Conservation (phyloP, 2,329 filamentous ascomycete genomes). For the Neoscytalidium dimidiatum region DNA sequence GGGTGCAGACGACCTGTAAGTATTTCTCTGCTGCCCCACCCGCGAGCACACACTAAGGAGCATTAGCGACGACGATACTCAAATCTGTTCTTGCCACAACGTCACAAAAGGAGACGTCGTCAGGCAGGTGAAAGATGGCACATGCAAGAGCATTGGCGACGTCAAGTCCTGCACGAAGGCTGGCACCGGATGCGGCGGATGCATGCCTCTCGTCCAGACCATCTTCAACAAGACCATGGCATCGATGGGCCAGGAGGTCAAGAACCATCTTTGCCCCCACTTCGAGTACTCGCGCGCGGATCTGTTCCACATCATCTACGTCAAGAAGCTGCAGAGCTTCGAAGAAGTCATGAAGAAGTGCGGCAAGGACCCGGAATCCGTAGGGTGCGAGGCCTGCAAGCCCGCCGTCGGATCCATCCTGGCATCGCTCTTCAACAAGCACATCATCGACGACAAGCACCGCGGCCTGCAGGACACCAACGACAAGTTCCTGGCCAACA, state of each 20-base stretch:
- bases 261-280: slow-evolving; percentile 82
- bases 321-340: slow-evolving; percentile 75
- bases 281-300: slow-evolving; percentile 83
- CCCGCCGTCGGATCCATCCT: slow-evolving; percentile 80
- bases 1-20: slow-evolving; percentile 66
- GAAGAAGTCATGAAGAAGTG: slow-evolving; percentile 75
- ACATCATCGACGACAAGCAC: slow-evolving; percentile 70
- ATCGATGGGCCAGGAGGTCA: slow-evolving; percentile 82
- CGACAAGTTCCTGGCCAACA: slow-evolving; percentile 84
- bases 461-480: slow-evolving; percentile 88
- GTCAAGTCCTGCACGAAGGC: slow-evolving; percentile 91
- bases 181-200: slow-evolving; percentile 87
- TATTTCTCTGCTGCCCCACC: not conserved
- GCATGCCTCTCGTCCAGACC: slow-evolving; percentile 82
- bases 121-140: slow-evolving; percentile 71
- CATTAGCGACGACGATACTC: slow-evolving; percentile 70
- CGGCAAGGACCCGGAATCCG: slow-evolving; percentile 69
- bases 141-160: slow-evolving; percentile 77
- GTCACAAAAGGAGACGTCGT: slow-evolving; percentile 83
- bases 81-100: slow-evolving; percentile 93
- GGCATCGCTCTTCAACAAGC: slow-evolving; percentile 78
- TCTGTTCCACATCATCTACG: slow-evolving; percentile 85
- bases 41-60: slow-evolving; percentile 21
- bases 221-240: slow-evolving; percentile 91
- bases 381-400: slow-evolving; percentile 86